These are phyloP conservation scores for Botrytis galanthina DNA, from an alignment of 2,329 filamentous ascomycete species.

Conservation along the genomic window DNA sequence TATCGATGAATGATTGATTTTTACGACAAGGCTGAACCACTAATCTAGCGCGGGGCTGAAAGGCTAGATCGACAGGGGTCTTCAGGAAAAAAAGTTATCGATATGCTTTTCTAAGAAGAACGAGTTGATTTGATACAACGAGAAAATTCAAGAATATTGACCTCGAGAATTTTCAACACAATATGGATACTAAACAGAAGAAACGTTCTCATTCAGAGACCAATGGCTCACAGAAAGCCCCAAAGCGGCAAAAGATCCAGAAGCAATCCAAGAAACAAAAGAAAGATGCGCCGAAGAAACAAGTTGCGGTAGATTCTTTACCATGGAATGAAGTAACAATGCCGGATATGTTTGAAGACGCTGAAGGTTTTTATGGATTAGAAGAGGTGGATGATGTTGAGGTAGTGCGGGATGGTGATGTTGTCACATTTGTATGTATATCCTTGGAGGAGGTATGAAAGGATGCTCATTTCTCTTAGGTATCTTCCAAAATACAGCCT, in stretches of 20 bases:
- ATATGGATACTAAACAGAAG: slow-evolving; percentile 35
- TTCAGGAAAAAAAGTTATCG: slow-evolving; percentile 8
- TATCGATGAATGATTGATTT: slow-evolving; percentile 15
- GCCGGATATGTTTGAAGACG: slow-evolving; percentile 78
- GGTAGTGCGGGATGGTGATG: slow-evolving; percentile 65
- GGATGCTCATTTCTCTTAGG: slow-evolving; percentile 28
- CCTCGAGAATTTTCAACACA: background rate
- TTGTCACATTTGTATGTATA: slow-evolving; percentile 53
- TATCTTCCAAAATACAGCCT: slow-evolving; percentile 31
- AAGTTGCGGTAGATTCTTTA: slow-evolving; percentile 49
- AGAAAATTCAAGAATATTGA: background rate
- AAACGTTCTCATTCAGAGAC: slow-evolving; percentile 34
- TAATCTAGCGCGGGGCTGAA: slow-evolving; percentile 19
- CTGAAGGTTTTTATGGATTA: slow-evolving; percentile 88
- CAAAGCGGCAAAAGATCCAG: slow-evolving; percentile 39
- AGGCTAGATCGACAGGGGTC: slow-evolving; percentile 23
- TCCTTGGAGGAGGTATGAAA: slow-evolving; percentile 16
- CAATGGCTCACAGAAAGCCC: slow-evolving; percentile 31
- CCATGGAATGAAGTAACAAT: slow-evolving; percentile 61
- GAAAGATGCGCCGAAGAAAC: slow-evolving; percentile 37
- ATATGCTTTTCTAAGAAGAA: slow-evolving; percentile 8
- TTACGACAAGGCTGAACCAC: slow-evolving; percentile 29
- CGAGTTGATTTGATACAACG: background rate
- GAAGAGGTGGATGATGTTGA: slow-evolving; percentile 93
- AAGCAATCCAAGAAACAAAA: slow-evolving; percentile 25